These are phyloP conservation scores for Filosporella fistucella DNA, from an alignment of 495 filamentous ascomycete genomes.

Conservation along the genomic window DNA sequence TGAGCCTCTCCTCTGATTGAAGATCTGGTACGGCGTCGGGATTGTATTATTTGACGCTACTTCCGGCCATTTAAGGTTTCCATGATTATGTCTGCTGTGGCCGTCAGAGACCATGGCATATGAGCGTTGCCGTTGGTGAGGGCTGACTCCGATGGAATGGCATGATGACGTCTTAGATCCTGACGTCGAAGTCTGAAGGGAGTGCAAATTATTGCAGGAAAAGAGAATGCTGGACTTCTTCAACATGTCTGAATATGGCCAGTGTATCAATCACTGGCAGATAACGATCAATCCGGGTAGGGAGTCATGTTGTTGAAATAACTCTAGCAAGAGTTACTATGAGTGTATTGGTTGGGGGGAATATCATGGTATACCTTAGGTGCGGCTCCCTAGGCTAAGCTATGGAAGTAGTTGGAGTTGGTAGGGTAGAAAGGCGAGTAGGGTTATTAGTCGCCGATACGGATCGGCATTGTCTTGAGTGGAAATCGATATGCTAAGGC, in stretches of 20 bases:
- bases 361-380: too few species aligned
- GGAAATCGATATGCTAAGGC: too few species aligned
- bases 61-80: conserved; percentile 26
- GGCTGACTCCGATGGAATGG: neutral
- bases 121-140: conserved; percentile 17
- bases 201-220: conserved; percentile 16
- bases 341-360: too few species aligned
- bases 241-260: conserved; percentile 17
- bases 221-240: conserved; percentile 20
- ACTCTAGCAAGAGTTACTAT: too few species aligned
- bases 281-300: too few species aligned
- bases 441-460: too few species aligned
- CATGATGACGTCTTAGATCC: conserved; percentile 22
- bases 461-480: too few species aligned
- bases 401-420: too few species aligned
- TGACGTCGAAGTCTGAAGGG: conserved; percentile 3
- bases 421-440: too few species aligned
- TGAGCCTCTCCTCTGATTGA: conserved; percentile 54
- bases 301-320: too few species aligned
- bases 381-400: too few species aligned
- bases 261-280: neutral
- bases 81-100: conserved; percentile 18
- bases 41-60: conserved; percentile 27
- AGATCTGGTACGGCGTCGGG: conserved; percentile 92
- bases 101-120: conserved; percentile 32